A percentile compares a stretch with the other conserved stretches of the same genome.
phyloP scores from a whole-genome alignment of 768 basidiomycete species.

The Tulasnella sp. region DNA sequence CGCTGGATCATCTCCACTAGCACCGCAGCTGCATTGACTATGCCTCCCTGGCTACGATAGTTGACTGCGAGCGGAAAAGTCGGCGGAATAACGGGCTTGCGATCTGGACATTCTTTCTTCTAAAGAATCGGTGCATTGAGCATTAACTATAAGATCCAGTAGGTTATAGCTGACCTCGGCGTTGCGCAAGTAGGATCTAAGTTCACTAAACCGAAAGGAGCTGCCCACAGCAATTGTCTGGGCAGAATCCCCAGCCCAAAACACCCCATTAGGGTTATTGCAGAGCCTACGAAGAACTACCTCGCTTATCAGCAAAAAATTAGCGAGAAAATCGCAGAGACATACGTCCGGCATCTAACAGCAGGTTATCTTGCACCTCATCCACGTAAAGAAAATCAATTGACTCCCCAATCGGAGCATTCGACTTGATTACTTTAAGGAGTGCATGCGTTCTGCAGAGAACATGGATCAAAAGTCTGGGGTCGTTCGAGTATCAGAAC shows the following conservation, averaged over 20 bases:
- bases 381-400: constrained; percentile 59
- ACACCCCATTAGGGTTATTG: constrained; percentile 51
- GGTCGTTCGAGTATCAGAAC: background rate
- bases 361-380: constrained; percentile 58
- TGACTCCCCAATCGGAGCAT: constrained; percentile 18
- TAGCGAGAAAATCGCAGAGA: background rate
- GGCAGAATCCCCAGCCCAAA: constrained; percentile 72
- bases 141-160: background rate
- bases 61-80: constrained; percentile 48
- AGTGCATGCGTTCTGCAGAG: constrained; percentile 30
- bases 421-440: constrained; percentile 24
- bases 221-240: constrained; percentile 66
- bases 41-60: constrained; percentile 60
- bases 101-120: too few species aligned
- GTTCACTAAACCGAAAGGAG: constrained; percentile 55
- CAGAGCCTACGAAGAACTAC: constrained; percentile 54
- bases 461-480: too few species aligned
- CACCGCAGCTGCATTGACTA: constrained; percentile 54
- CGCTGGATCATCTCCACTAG: constrained; percentile 44
- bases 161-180: constrained; percentile 35
- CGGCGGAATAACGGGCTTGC: constrained; percentile 2
- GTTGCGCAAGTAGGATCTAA: constrained; percentile 52
- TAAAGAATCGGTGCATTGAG: too few species aligned
- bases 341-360: constrained; percentile 50
- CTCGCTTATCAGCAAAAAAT: too few species aligned